phyloP scores from a whole-genome alignment of 1,284 basidiomycete species.

The Xerocomus amazonicus region DNA sequence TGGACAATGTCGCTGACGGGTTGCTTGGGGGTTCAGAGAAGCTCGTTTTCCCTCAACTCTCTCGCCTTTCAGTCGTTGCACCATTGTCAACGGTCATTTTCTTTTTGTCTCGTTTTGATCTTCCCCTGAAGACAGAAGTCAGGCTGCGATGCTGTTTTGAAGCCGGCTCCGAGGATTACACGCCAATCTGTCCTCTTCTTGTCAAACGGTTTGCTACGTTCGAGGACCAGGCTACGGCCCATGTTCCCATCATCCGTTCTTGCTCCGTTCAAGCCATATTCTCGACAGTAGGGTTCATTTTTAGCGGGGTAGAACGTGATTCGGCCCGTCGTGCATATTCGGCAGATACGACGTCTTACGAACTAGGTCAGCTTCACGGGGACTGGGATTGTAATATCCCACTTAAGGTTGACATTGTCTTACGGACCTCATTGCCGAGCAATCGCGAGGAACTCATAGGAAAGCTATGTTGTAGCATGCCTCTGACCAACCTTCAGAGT shows the following conservation, averaged over 20 bases:
- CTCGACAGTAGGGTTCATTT: constrained; percentile 14
- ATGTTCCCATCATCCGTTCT: constrained; percentile 14
- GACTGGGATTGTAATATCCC: constrained; percentile 23
- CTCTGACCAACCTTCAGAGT: constrained; percentile 16
- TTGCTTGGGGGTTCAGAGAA: constrained; percentile 3
- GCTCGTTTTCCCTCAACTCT: constrained; percentile 18
- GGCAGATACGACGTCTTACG: constrained; percentile 3
- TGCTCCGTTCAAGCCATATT: constrained; percentile 11
- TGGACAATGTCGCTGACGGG: background rate
- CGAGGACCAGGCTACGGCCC: constrained; percentile 1
- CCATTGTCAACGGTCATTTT: constrained; percentile 16
- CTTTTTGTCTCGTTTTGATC: constrained; percentile 17
- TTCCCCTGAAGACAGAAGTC: constrained; percentile 19
- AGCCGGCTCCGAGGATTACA: constrained; percentile 1
- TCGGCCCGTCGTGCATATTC: constrained; percentile 9
- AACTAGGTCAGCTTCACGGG: constrained; percentile 9
- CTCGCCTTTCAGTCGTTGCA: constrained; percentile 19
- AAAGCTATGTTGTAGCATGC: constrained; percentile 12
- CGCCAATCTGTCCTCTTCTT: constrained; percentile 17
- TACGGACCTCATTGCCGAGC: constrained; percentile 5
- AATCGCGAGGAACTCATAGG: constrained; percentile 14
- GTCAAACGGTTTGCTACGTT: constrained; percentile 13
- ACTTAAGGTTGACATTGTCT: constrained; percentile 16
- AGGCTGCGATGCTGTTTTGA: constrained; percentile 20
- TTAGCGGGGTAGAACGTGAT: constrained; percentile 15